Evolutionary conservation across 768 basidiomycete species (phyloP).

Genomic region (Russula foetens): DNA sequence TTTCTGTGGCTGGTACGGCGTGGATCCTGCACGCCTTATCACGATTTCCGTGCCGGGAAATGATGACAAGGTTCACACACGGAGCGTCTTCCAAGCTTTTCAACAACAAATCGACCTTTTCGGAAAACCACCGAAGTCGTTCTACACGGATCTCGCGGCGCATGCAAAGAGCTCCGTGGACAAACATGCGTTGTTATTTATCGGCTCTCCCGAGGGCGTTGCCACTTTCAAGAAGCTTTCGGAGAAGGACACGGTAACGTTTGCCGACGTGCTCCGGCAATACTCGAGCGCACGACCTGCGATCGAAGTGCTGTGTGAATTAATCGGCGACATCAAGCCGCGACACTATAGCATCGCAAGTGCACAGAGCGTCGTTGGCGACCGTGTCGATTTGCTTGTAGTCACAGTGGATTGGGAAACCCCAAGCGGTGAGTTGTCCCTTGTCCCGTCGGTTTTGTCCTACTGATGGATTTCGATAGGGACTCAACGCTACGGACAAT

Average conservation of each 20-base stretch:
- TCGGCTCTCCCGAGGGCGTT: constrained; percentile 85
- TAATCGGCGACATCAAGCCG: constrained; percentile 93
- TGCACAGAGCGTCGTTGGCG: constrained; percentile 89
- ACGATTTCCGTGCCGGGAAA: constrained; percentile 64
- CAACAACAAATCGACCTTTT: constrained; percentile 97
- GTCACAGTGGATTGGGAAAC: constrained; percentile 95
- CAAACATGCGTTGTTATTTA: constrained; percentile 77
- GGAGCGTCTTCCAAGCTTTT: constrained; percentile 90
- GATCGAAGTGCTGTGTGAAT: constrained; percentile 78
- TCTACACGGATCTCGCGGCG: constrained; percentile 81
- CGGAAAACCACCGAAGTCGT: constrained; percentile 91
- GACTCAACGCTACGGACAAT: constrained; percentile 78
- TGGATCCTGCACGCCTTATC: constrained; percentile 70
- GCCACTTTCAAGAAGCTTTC: constrained; percentile 92
- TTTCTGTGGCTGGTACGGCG: constrained; percentile 90
- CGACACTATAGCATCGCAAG: constrained; percentile 98
- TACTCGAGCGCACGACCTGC: constrained; percentile 75
- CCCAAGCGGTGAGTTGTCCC: constrained; percentile 58
- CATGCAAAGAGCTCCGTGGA: constrained; percentile 67
- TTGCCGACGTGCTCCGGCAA: constrained; percentile 74
- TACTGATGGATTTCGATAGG: constrained; percentile 38
- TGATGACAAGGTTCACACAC: constrained; percentile 72
- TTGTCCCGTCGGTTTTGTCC: not conserved
- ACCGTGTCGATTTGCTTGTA: constrained; percentile 89
- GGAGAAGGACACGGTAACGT: constrained; percentile 92